phyloP scores from a whole-genome alignment of 176 grass and related monocot species.

The Oropetium thomaeum region DNA sequence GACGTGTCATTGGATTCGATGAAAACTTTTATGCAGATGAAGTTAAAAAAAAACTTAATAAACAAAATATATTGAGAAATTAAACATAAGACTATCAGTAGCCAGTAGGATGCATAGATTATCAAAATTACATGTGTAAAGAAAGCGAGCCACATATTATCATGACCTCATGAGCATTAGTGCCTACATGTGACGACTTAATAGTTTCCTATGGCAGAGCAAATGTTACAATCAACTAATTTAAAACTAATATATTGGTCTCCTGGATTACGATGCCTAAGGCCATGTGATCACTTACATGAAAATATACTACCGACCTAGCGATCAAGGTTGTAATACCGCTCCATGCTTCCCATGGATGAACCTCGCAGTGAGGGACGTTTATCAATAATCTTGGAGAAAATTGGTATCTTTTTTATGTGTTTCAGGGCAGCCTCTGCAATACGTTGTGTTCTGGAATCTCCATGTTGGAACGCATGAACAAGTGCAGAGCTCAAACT shows the following conservation, averaged over 20 bases:
- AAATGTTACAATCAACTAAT: not conserved
- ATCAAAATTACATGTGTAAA: not conserved
- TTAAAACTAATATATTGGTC: not conserved
- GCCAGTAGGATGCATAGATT: not conserved
- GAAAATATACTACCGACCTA: not conserved
- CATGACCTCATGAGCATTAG: not conserved
- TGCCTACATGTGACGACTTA: not conserved
- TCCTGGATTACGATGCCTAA: not conserved
- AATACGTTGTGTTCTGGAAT: slow-evolving; percentile 52
- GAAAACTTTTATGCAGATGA: not conserved
- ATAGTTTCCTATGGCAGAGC: not conserved
- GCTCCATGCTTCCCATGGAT: slow-evolving; percentile 35
- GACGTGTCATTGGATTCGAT: not conserved
- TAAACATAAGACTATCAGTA: not conserved
- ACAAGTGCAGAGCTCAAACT: slow-evolving; percentile 61
- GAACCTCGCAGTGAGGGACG: slow-evolving; percentile 13
- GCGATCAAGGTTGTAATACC: slow-evolving; percentile 9
- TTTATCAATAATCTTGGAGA: slow-evolving; percentile 50
- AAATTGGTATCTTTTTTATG: slow-evolving; percentile 54
- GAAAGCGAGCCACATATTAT: not conserved
- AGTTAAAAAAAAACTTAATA: not conserved
- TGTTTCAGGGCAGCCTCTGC: slow-evolving; percentile 75
- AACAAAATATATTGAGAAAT: not conserved
- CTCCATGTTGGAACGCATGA: slow-evolving; percentile 61
- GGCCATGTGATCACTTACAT: not conserved